Conservation (phyloP, 2,329 filamentous ascomycete genomes). For the Colletotrichum camelliae region DNA sequence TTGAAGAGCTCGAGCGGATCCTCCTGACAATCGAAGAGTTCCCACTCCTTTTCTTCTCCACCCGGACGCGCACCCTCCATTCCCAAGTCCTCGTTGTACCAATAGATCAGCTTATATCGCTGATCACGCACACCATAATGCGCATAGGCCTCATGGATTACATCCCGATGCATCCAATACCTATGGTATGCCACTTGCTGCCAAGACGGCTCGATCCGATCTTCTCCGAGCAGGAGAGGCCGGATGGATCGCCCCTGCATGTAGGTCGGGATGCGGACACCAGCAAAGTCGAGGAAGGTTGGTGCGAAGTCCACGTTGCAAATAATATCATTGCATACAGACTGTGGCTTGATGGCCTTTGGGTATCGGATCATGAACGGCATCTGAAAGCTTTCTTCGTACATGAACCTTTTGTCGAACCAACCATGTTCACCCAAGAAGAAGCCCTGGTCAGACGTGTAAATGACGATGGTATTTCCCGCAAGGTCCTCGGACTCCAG, state of each 20-base stretch:
- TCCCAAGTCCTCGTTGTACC: constrained; percentile 58
- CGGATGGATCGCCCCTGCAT: constrained; percentile 57
- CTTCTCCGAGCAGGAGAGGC: constrained; percentile 30
- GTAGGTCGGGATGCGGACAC: constrained; percentile 45
- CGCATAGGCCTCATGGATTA: constrained; percentile 53
- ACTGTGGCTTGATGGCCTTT: constrained; percentile 39
- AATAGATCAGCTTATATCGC: constrained; percentile 61
- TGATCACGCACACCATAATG: constrained; percentile 59
- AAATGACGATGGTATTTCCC: constrained; percentile 55
- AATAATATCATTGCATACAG: constrained; percentile 52
- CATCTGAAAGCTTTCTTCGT: constrained; percentile 64
- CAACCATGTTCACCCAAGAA: constrained; percentile 62
- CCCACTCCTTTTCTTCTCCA: constrained; percentile 53
- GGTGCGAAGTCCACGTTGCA: constrained; percentile 61
- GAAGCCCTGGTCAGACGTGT: constrained; percentile 60
- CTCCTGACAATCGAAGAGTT: constrained; percentile 56
- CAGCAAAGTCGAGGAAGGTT: constrained; percentile 52
- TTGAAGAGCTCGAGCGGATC: constrained; percentile 56
- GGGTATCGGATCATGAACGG: constrained; percentile 56
- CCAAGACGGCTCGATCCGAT: constrained; percentile 45
- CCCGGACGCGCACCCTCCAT: constrained; percentile 48
- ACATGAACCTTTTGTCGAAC: constrained; percentile 65
- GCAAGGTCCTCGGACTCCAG: constrained; percentile 46
- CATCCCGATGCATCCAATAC: constrained; percentile 61
- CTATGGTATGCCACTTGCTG: constrained; percentile 58